Percentiles rank a stretch among this genome's conserved stretches.
Conservation (phyloP, 345 rosid species). For the Mangifera indica region DNA sequence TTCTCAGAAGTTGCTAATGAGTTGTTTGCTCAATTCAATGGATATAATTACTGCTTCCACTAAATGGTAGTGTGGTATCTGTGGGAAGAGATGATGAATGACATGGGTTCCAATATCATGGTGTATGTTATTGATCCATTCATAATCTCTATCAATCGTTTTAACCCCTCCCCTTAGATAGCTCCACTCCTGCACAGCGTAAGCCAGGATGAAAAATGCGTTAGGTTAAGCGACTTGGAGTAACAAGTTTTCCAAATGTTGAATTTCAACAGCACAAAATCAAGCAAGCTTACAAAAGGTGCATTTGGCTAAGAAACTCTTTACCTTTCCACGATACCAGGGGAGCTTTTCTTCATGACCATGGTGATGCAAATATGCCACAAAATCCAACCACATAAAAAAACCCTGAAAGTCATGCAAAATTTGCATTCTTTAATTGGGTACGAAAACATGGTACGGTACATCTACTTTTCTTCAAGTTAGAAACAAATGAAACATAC, state of each 20-base stretch:
- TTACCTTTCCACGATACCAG: constrained; percentile 62
- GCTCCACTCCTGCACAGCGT: constrained; percentile 48
- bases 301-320: not conserved
- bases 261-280: not conserved
- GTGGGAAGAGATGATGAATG: constrained; percentile 63
- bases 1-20: not conserved
- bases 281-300: not conserved
- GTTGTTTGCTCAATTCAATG: not conserved
- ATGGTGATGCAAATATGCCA: constrained; percentile 60
- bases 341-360: constrained; percentile 53
- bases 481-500: constrained; percentile 21
- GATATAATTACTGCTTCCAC: constrained; percentile 46
- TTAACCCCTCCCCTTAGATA: constrained; percentile 61
- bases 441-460: not conserved
- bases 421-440: not conserved
- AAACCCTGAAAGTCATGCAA: constrained; percentile 33
- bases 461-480: not conserved
- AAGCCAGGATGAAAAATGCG: not conserved
- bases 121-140: too few species aligned
- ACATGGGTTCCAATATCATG: constrained; percentile 69
- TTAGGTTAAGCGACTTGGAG: not conserved
- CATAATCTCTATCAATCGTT: constrained; percentile 55
- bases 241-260: not conserved
- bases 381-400: constrained; percentile 51
- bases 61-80: constrained; percentile 62